Evolutionary conservation across 2,329 filamentous ascomycete genomes (phyloP), one percentile per base, ranked within the genome.

Genomic region (Talaromyces albobiverticillius): DNA sequence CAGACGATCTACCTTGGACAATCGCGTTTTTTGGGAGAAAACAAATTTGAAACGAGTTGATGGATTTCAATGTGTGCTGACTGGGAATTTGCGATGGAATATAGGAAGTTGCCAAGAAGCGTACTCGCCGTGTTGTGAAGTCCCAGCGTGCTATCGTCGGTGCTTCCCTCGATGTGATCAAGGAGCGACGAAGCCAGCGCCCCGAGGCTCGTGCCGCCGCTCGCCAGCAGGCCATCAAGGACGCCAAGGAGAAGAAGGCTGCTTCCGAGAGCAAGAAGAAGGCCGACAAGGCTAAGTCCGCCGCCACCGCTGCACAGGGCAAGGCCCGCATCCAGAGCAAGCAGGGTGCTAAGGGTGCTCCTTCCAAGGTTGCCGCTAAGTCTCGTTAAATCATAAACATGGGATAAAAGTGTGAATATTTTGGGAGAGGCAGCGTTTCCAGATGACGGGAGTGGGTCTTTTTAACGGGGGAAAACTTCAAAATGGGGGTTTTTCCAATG

Each of bases 31-130:
- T 45, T 53, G 58, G 56, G 48, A 57, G 25, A 29, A 10, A 29
- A 10, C 26, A 29, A 10, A 40, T n/a, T n/a, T n/a, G 22, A 40
- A 11, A 57, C 53, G 51, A 62, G 16, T 34, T 13, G 26, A 34
- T 45, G 51, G 32, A 51, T 47, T 40, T 50, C 10, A 23, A n/a
- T 32, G n/a, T n/a, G 9, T 54, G 43, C 50, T 45, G 29, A 53
- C 51, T 46, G 51, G 53, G 53, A 34, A 34, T 46, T 53, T 57
- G 59, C 66, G 54, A 55, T 59, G 54, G 67, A 65, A 61, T 72
- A 83, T 78, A 99, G 94, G 94, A 99, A 86, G 88, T 96, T 75
- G 91, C 93, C 83, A 99, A 99, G 89, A 97, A 97, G 88, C 92
- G 94, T 76, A 91, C 91, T 67, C 94, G 94, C 83, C 90, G 91